These are phyloP conservation scores for Aspergillus steynii DNA, from an alignment of 495 filamentous ascomycete species.

Conservation along the genomic window DNA sequence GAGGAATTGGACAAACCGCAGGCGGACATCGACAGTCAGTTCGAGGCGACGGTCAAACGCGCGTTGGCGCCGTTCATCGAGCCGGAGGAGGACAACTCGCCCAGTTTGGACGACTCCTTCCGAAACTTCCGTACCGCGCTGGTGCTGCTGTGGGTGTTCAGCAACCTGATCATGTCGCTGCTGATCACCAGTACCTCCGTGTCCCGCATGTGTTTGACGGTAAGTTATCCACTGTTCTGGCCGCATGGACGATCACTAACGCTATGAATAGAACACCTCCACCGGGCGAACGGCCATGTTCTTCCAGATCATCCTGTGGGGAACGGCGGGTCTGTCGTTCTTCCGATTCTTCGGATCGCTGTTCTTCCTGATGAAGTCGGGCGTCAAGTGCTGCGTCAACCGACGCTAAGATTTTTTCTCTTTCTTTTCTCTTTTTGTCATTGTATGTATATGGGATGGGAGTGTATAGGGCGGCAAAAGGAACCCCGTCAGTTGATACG, in stretches of 20 bases:
- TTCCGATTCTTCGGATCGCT: slow-evolving; percentile 86
- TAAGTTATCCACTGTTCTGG: slow-evolving; percentile 49
- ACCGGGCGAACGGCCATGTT: slow-evolving; percentile 77
- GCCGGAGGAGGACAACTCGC: slow-evolving; percentile 69
- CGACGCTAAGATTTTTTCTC: slow-evolving; percentile 55
- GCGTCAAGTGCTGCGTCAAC: slow-evolving; percentile 88
- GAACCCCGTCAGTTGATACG: background rate
- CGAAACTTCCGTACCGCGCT: slow-evolving; percentile 96
- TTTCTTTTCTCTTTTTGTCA: background rate
- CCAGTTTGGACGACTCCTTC: slow-evolving; percentile 92
- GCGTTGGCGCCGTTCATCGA: slow-evolving; percentile 75
- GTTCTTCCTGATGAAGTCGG: slow-evolving; percentile 87
- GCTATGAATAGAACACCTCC: slow-evolving; percentile 37
- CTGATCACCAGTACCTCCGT: slow-evolving; percentile 83
- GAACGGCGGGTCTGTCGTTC: slow-evolving; percentile 77
- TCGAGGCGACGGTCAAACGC: slow-evolving; percentile 92
- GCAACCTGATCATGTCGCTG: slow-evolving; percentile 78
- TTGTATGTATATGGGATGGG: background rate
- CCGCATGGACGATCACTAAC: slow-evolving; percentile 6
- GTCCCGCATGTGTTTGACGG: slow-evolving; percentile 72
- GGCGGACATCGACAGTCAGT: slow-evolving; percentile 96
- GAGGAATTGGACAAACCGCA: slow-evolving; percentile 96
- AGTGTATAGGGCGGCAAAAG: background rate
- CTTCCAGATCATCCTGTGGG: slow-evolving; percentile 87
- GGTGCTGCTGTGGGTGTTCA: slow-evolving; percentile 89